phyloP scores from a whole-genome alignment of 208 protist species.

The Leishmania guyanensis region DNA sequence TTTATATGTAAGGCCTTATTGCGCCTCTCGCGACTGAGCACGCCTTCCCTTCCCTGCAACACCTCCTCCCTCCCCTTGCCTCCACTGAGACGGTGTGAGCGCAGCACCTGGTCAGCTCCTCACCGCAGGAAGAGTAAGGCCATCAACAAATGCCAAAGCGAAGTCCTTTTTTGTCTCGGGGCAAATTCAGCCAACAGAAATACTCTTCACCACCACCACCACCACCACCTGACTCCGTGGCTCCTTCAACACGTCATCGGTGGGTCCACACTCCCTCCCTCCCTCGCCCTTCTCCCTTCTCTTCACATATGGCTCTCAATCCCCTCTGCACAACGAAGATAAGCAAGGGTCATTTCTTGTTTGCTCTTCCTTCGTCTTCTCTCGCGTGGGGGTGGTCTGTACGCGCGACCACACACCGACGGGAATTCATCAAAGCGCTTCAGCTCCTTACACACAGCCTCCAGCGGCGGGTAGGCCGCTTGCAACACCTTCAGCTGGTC shows the following conservation, averaged over 20 bases:
- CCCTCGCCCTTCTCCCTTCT: slow-evolving; percentile 18
- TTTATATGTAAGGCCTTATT: neutral
- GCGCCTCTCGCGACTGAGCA: neutral
- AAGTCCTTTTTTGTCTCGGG: neutral
- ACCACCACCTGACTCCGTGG: no score
- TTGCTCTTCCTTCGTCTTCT: neutral
- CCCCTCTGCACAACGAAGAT: neutral
- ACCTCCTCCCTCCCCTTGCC: neutral
- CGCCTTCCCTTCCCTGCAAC: neutral
- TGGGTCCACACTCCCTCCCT: neutral
- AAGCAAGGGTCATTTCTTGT: neutral
- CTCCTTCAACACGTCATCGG: neutral
- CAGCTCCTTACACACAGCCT: neutral
- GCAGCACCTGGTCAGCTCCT: neutral
- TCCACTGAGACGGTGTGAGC: neutral
- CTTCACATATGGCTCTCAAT: neutral
- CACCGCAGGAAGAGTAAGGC: neutral
- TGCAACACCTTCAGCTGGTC: neutral
- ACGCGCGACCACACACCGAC: neutral
- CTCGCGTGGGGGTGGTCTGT: neutral
- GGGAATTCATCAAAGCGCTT: neutral
- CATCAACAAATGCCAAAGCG: neutral
- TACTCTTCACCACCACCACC: no score
- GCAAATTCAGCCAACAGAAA: neutral
- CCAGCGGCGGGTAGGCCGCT: neutral